A percentile compares a stretch with the other conserved stretches of the same genome.
Evolutionary conservation across 2,329 filamentous ascomycete species (phyloP).

Genomic region (Talaromyces sp.): DNA sequence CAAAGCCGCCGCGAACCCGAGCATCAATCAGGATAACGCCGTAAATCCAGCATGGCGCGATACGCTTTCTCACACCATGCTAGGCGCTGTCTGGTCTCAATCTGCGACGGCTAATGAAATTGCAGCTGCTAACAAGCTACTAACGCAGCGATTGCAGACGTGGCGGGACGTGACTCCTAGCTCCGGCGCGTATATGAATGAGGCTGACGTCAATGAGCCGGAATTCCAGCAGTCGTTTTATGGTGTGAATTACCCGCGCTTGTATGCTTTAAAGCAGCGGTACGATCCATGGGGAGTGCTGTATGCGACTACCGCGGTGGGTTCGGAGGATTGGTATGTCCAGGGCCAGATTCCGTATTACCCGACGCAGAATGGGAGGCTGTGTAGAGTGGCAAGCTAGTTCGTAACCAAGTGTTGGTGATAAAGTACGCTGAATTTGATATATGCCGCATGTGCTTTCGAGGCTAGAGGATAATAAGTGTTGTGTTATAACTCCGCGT

Average conservation of each 20-base stretch:
- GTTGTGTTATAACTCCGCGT: background rate
- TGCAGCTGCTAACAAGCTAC: constrained; percentile 33
- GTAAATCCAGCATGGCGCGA: constrained; percentile 42
- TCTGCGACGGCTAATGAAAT: constrained; percentile 37
- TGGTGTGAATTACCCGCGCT: constrained; percentile 38
- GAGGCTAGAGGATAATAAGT: background rate
- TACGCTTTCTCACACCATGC: constrained; percentile 34
- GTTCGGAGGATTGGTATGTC: constrained; percentile 37
- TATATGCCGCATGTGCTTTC: background rate
- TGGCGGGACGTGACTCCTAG: background rate
- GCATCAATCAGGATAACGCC: constrained; percentile 29
- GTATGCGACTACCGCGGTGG: constrained; percentile 40
- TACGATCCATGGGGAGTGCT: constrained; percentile 43
- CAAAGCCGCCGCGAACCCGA: constrained; percentile 4
- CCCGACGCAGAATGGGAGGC: constrained; percentile 7
- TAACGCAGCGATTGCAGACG: constrained; percentile 29
- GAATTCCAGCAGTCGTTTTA: constrained; percentile 44
- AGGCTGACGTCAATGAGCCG: constrained; percentile 41
- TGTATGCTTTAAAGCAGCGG: constrained; percentile 39
- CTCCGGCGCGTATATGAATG: constrained; percentile 42
- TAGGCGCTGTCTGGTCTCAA: constrained; percentile 37
- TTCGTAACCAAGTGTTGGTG: background rate
- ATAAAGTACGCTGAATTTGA: background rate
- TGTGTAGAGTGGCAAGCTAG: background rate
- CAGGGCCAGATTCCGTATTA: constrained; percentile 8